Base-by-base conservation (phyloP, 495 filamentous ascomycete species). In the Neurospora africana region DNA sequence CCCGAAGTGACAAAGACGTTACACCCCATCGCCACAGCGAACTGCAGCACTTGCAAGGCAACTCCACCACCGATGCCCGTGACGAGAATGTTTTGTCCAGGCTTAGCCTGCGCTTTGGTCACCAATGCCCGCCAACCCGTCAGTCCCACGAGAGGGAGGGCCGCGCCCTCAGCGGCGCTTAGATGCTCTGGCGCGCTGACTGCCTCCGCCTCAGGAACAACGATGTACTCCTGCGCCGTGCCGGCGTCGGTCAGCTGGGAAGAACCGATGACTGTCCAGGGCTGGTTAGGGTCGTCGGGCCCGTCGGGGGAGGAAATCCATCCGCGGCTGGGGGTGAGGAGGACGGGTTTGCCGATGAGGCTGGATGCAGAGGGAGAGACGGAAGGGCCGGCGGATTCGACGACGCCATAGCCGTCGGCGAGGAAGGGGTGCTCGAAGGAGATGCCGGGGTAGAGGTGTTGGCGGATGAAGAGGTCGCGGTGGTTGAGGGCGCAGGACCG, bases 391-490 rank as follows among this genome's bases (percentile, higher is more conserved):
- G 88, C 82, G 8, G 83, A 80, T 41, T 88, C 84, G n/a, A 97
- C 92, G 40, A 84, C 79, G 36, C 93, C 94, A 72, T 84, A 87
- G 36, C 92, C 94, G 78, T 98, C 94, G 44, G 93, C 87, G 36
- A 95, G 85, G 35, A 97, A 82, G 0, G 94, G 93, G 37, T 87
- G 80, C 68, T 87, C 83, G 79, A 96, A 97, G 19, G 92, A 89
- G 72, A 91, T 88, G 69, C 87, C 89, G 1, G 94, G 94, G 84
- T 98, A 98, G 47, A 97, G 88, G 76, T 93, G 90, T 78, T 95
- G 93, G 71, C 94, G 92, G 80, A 95, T 90, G 85, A 97, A 97
- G 76, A 94, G 86, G 80, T 97, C 94, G 70, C 93, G 91, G 83
- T 97, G 94, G 83, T 97, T 98, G 70, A 97, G 89, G 19, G 94